These are phyloP conservation scores for Penicillium polonicum DNA, from an alignment of 2,329 filamentous ascomycete genomes.

Conservation along the genomic window DNA sequence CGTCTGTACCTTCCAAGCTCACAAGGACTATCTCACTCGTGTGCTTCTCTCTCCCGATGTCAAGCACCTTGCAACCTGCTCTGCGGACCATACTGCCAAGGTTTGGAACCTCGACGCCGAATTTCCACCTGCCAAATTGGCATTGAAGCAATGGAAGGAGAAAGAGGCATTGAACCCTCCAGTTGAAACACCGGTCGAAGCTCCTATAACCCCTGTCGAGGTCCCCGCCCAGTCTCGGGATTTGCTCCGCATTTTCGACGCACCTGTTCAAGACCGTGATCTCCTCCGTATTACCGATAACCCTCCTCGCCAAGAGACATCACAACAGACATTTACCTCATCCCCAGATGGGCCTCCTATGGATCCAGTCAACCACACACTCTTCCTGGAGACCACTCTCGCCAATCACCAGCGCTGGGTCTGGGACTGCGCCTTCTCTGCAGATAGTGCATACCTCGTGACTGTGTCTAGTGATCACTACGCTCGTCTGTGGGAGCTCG, in stretches of 20 bases:
- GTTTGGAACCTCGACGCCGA: constrained; percentile 92
- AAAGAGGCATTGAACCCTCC: constrained; percentile 17
- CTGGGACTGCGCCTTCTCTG: constrained; percentile 95
- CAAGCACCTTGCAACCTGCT: constrained; percentile 90
- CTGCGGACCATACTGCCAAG: constrained; percentile 88
- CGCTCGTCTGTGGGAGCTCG: constrained; percentile 84
- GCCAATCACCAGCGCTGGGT: constrained; percentile 94
- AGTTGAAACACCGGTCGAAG: constrained; percentile 13
- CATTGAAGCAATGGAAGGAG: constrained; percentile 26
- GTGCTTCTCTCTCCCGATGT: constrained; percentile 90
- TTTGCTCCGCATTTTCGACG: constrained; percentile 30
- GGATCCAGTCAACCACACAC: constrained; percentile 50
- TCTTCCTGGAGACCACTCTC: constrained; percentile 81
- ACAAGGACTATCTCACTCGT: constrained; percentile 89
- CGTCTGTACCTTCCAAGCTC: constrained; percentile 83
- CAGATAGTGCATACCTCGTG: constrained; percentile 88
- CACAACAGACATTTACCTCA: constrained; percentile 35
- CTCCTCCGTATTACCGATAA: constrained; percentile 31
- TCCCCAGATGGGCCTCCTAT: constrained; percentile 43
- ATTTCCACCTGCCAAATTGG: constrained; percentile 42
- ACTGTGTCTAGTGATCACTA: constrained; percentile 94
- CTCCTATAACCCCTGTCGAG: constrained; percentile 21
- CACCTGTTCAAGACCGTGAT: constrained; percentile 25
- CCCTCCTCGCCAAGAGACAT: constrained; percentile 27
- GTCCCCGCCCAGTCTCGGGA: constrained; percentile 22